A percentile compares a stretch with the other conserved stretches of the same genome.
Conservation (phyloP, 1,284 basidiomycete species). For the Tremellales sp. region DNA sequence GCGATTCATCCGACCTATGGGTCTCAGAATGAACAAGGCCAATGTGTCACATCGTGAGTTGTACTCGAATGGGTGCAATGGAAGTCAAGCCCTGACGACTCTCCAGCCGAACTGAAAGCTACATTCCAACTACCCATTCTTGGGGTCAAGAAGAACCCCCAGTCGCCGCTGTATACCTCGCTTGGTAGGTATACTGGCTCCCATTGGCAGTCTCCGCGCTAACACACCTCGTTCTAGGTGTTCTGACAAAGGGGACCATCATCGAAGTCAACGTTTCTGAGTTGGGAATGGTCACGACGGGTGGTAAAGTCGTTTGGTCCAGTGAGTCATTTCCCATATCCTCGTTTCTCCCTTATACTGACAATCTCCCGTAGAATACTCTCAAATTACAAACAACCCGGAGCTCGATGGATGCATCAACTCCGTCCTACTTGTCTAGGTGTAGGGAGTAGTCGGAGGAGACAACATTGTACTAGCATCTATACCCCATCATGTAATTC, state of each 20-base stretch:
- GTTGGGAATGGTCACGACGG: conserved; percentile 96
- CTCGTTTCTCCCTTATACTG: conserved; percentile 44
- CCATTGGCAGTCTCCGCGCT: background rate
- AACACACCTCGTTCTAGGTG: conserved; percentile 61
- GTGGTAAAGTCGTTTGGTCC: conserved; percentile 79
- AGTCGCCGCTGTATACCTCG: conserved; percentile 91
- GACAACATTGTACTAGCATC: background rate
- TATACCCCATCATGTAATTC: background rate
- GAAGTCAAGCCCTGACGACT: conserved; percentile 13
- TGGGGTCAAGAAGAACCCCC: conserved; percentile 99
- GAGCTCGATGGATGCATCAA: conserved; percentile 97
- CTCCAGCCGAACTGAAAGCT: conserved; percentile 85
- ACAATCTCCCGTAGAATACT: conserved; percentile 79
- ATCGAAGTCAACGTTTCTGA: conserved; percentile 98
- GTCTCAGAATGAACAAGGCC: conserved; percentile 93
- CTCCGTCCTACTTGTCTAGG: conserved; percentile 63
- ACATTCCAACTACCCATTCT: conserved; percentile 99
- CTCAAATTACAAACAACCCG: conserved; percentile 94
- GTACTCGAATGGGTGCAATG: background rate
- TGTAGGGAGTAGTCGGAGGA: background rate
- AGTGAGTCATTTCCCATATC: conserved; percentile 35
- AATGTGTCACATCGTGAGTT: conserved; percentile 95
- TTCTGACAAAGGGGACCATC: conserved; percentile 97
- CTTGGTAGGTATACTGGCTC: conserved; percentile 35
- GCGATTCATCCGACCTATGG: conserved; percentile 96